Evolutionary conservation across 352 stramenopile species (phyloP).

Genomic region (Pythium insidiosum): DNA sequence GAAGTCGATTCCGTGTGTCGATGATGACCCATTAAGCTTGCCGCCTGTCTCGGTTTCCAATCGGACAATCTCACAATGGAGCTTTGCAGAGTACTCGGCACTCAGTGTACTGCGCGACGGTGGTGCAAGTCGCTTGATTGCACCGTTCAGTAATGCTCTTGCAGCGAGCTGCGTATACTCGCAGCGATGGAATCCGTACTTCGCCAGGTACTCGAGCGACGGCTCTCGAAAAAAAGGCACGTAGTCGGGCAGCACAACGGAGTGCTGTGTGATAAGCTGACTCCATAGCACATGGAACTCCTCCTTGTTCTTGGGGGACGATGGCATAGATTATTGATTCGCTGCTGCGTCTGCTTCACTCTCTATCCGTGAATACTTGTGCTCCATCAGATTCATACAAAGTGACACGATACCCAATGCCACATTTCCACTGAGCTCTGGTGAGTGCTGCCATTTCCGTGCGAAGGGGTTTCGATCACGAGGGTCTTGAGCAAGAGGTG

Average conservation of each 20-base stretch:
- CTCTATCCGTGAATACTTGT: conserved; percentile 38
- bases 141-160: conserved; percentile 55
- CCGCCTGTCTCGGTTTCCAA: conserved; percentile 55
- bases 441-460: conserved; percentile 71
- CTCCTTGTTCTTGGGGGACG: conserved; percentile 60
- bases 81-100: conserved; percentile 70
- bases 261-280: conserved; percentile 81
- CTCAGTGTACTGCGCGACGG: conserved; percentile 34
- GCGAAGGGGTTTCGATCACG: conserved; percentile 24
- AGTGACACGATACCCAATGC: conserved; percentile 64
- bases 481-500: background rate
- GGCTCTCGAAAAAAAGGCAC: conserved; percentile 59
- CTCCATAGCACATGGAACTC: conserved; percentile 84
- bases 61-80: conserved; percentile 71
- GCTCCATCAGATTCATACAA: conserved; percentile 81
- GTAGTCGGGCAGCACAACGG: conserved; percentile 68
- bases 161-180: conserved; percentile 74
- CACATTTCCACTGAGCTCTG: conserved; percentile 51
- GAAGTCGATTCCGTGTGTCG: conserved; percentile 10
- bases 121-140: conserved; percentile 62
- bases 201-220: conserved; percentile 61
- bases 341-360: conserved; percentile 1
- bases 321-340: conserved; percentile 1
- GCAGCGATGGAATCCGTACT: conserved; percentile 66
- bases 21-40: conserved; percentile 22